phyloP scores from a whole-genome alignment of 192 early-diverging fungal species.

The Linnemannia elongata region DNA sequence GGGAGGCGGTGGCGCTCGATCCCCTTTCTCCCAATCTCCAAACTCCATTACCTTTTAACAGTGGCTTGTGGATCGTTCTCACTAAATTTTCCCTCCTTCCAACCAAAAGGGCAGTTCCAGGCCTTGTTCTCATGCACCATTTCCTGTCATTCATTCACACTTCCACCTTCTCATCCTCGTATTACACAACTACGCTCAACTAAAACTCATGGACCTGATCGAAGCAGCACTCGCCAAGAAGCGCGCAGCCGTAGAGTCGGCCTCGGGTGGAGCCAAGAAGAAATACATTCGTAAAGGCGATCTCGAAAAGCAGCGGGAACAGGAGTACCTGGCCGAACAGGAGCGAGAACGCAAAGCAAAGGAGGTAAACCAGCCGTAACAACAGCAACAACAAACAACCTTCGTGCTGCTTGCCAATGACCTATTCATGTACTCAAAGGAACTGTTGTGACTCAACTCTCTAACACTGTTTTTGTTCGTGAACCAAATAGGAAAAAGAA shows the following conservation, averaged over 20 bases:
- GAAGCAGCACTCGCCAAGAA: slow-evolving; percentile 84
- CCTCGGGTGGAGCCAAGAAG: slow-evolving; percentile 59
- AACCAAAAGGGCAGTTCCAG: neutral
- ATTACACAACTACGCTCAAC: neutral
- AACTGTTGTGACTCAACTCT: neutral
- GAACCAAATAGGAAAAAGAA: slow-evolving; percentile 17
- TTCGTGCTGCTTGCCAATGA: neutral
- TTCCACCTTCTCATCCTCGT: neutral
- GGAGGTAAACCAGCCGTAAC: slow-evolving; percentile 47
- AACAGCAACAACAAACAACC: neutral
- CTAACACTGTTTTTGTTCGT: neutral
- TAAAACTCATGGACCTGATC: slow-evolving; percentile 67
- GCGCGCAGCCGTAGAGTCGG: slow-evolving; percentile 68
- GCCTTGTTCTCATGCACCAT: neutral
- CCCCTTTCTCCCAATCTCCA: too few species aligned
- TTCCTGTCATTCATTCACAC: neutral
- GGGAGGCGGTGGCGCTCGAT: neutral
- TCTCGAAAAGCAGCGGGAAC: slow-evolving; percentile 73
- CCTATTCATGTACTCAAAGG: neutral
- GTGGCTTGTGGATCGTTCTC: slow-evolving; percentile 13
- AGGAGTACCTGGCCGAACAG: slow-evolving; percentile 71
- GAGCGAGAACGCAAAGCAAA: slow-evolving; percentile 64
- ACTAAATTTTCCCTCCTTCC: neutral
- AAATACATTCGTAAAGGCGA: slow-evolving; percentile 91
- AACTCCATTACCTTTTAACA: too few species aligned